Evolutionary conservation across 306 rosid species (phyloP), one percentile per base, ranked within the genome.

Genomic region (Begonia peltatifolia): DNA sequence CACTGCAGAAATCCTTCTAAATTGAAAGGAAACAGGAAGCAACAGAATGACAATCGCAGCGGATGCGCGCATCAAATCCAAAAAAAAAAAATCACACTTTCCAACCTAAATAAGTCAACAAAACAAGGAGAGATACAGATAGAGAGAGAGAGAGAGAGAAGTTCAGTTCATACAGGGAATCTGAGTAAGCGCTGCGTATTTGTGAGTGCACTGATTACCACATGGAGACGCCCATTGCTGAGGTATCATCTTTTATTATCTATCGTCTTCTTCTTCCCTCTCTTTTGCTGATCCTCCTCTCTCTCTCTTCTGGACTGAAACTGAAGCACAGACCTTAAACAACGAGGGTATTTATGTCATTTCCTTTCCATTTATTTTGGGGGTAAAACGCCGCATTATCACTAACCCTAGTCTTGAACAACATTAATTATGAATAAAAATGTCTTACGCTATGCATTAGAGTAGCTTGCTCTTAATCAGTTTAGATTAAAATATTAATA

Each of bases 161-260:
- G 12, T 14, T 35, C 35, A 25, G n/a, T n/a, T 35, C 35, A 18
- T 67, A 79, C 95, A 86, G 11, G 95, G 97, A 62, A 89, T 77
- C 63, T 85, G 74, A 47, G 79, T 80, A 25, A 89, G 81, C 11
- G 83, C 83, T 1, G 94, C 62, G 63, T 82, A 89, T 72, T 89
- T 85, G 14, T 64, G 68, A 43, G 94, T 82, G 78, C 95, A 89
- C 69, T 80, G 68, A 55, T 62, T 74, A 23, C 93, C 93, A 58
- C 97, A 84, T 0, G 93, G 84, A 63, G 81, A 61, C 35, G 65
- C 70, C 97, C 95, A 82, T 43, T 82, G 82, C 46, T 82, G 85
- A 50, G 88, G 88, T 53, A 79, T 67, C 87, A 82, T 88, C 52
- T 12, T 54, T 9, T n/a, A 43, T 36, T 4, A 30, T 46, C 14